These are phyloP conservation scores for Penicillium janthinellum DNA, from an alignment of 2,329 filamentous ascomycete species.

Conservation along the genomic window DNA sequence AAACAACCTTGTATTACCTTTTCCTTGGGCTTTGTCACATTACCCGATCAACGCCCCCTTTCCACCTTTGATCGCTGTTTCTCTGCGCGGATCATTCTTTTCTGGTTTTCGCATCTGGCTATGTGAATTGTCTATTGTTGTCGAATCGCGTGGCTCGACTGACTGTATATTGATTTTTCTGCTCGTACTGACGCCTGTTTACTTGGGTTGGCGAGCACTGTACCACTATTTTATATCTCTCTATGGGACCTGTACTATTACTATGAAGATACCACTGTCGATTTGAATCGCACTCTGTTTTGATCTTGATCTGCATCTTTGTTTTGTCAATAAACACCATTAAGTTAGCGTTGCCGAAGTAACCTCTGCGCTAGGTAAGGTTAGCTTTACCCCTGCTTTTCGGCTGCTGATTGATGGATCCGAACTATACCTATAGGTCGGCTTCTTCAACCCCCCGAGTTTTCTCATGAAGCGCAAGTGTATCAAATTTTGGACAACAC, in stretches of 20 bases:
- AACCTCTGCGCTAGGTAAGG: neutral
- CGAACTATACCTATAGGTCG: neutral
- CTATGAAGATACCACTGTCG: constrained; percentile 15
- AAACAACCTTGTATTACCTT: constrained; percentile 26
- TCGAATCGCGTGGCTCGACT: constrained; percentile 3
- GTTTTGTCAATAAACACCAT: neutral
- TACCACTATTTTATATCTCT: constrained; percentile 10
- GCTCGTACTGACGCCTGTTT: neutral
- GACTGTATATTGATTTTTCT: constrained; percentile 10
- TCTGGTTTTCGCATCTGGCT: constrained; percentile 19
- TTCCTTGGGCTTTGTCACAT: neutral
- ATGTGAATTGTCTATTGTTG: constrained; percentile 14
- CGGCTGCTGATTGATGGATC: neutral
- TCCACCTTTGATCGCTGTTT: constrained; percentile 2
- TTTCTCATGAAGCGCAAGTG: no score
- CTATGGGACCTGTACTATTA: constrained; percentile 5
- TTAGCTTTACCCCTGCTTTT: neutral
- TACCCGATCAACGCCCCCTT: neutral
- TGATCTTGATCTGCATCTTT: neutral
- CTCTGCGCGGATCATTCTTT: constrained; percentile 5
- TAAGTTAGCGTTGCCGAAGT: neutral
- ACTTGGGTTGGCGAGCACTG: neutral
- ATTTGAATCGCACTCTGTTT: neutral
- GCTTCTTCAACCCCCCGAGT: no score
- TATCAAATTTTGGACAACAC: no score